These are phyloP conservation scores for Hyphopichia pseudoburtonii DNA, from an alignment of 1,139 yeast genomes.

Conservation along the genomic window DNA sequence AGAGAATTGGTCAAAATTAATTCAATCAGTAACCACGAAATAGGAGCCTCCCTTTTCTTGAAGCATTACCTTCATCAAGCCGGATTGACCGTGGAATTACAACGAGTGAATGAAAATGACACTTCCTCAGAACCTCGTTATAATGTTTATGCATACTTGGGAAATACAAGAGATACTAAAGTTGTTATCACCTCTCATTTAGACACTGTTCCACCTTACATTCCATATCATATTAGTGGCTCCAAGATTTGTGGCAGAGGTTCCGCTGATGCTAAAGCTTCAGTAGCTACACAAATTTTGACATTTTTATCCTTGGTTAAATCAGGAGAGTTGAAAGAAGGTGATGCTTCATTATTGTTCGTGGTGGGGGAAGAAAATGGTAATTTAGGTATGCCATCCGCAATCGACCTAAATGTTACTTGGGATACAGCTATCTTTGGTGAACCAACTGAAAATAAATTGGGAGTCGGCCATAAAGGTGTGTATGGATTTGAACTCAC, in stretches of 20 bases:
- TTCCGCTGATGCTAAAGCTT: conserved; percentile 65
- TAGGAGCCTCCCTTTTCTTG: conserved; percentile 30
- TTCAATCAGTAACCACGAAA: conserved; percentile 37
- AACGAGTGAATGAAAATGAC: conserved; percentile 27
- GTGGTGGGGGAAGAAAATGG: conserved; percentile 71
- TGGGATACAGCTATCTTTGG: conserved; percentile 72
- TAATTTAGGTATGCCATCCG: conserved; percentile 60
- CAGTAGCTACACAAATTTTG: conserved; percentile 62
- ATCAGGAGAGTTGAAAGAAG: conserved; percentile 40
- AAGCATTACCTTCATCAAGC: conserved; percentile 32
- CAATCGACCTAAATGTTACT: conserved; percentile 37
- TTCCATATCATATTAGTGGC: conserved; percentile 53
- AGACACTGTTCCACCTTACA: conserved; percentile 71
- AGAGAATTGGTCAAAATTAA: conserved; percentile 32
- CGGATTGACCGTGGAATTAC: conserved; percentile 54
- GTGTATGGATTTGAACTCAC: conserved; percentile 38
- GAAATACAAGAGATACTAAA: conserved; percentile 43
- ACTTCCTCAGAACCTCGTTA: conserved; percentile 26
- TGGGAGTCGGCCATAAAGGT: conserved; percentile 75
- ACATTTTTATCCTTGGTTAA: conserved; percentile 48
- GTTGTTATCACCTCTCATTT: conserved; percentile 63
- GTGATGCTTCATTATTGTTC: conserved; percentile 58
- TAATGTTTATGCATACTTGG: conserved; percentile 61
- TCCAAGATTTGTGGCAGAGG: conserved; percentile 63
- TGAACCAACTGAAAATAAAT: conserved; percentile 70